These are phyloP conservation scores for Podaxis sp. DNA, from an alignment of 768 basidiomycete genomes.

Conservation along the genomic window DNA sequence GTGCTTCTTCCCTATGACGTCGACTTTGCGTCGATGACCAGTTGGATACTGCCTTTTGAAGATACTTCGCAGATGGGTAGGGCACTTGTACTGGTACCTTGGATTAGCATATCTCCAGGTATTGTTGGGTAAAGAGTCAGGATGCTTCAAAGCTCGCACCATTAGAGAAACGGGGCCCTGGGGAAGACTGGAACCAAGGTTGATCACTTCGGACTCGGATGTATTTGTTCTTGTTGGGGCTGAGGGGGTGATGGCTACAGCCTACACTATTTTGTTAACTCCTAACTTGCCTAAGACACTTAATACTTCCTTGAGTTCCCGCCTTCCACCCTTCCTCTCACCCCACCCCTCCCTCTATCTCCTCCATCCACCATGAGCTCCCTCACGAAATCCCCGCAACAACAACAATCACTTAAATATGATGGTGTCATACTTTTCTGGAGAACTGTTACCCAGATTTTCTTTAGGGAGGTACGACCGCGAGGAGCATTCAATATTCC, in stretches of 20 bases:
- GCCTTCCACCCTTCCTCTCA: neutral
- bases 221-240: constrained; percentile 8
- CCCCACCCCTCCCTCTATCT: constrained; percentile 7
- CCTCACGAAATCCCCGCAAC: constrained; percentile 16
- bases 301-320: neutral
- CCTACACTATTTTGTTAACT: neutral
- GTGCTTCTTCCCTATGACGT: neutral
- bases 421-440: constrained; percentile 83
- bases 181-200: neutral
- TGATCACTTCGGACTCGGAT: neutral
- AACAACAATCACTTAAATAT: constrained; percentile 43
- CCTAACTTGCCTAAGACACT: neutral
- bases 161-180: too few relatives aligned
- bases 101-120: too few relatives aligned
- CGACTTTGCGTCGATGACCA: neutral
- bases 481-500: constrained; percentile 96
- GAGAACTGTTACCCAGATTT: constrained; percentile 84
- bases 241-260: neutral
- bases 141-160: too few relatives aligned
- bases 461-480: constrained; percentile 94
- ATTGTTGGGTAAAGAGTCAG: too few relatives aligned
- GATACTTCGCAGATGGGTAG: neutral
- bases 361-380: constrained; percentile 20
- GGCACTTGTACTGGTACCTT: too few relatives aligned
- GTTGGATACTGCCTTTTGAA: neutral